Base-by-base conservation (phyloP, 768 basidiomycete genomes). In the Suillus weaverae region DNA sequence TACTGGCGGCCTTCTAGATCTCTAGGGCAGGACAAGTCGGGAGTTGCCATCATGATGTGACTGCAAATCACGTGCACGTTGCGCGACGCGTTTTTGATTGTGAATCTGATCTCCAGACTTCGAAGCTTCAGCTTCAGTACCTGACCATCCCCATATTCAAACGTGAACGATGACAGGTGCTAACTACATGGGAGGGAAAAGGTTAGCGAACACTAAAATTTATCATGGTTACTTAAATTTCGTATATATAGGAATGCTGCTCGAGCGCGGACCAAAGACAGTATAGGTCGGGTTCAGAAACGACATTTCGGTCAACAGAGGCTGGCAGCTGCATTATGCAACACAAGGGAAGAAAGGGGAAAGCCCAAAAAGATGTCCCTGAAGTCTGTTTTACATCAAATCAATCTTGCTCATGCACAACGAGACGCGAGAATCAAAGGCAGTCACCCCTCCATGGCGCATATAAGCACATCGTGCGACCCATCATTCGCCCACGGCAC, bases 161-260 rank as follows among this genome's bases (percentile, higher is more conserved):
- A 59, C 20, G 44, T 44, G 2, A 11, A 44, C 18, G 38, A 89
- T 89, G 88, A 76, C 77, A 26, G 89, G 89, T 7, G 89, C 88
- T 36, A 91, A 91, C 69, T 91, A 90, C 66, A 90, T 89, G 88
- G 89, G 89, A 30, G 89, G 89, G 14, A 88, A 85, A 77, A 81
- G 87, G 89, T 87, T 56, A 41, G 74, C 22, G 61, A 63, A 18
- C 48, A n/a, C 10, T 13, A 30, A 44, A 39, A 43, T 36, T 50
- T 36, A 16, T 30, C 11, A 26, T 55, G 51, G 61, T 61, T 22
- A 26, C 22, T n/a, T 38, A 59, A 20, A 54, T 48, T 26, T 20
- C 16, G 14, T 14, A 26, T 62, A 57, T 11, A 44, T 63, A 91
- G 90, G 69, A 90, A 85, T 70, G 79, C 81, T 1, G 85, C 84